A percentile compares a stretch with the other conserved stretches of the same genome.
phyloP scores from a whole-genome alignment of 148 eudicot species.

The Suaeda aralocaspica region DNA sequence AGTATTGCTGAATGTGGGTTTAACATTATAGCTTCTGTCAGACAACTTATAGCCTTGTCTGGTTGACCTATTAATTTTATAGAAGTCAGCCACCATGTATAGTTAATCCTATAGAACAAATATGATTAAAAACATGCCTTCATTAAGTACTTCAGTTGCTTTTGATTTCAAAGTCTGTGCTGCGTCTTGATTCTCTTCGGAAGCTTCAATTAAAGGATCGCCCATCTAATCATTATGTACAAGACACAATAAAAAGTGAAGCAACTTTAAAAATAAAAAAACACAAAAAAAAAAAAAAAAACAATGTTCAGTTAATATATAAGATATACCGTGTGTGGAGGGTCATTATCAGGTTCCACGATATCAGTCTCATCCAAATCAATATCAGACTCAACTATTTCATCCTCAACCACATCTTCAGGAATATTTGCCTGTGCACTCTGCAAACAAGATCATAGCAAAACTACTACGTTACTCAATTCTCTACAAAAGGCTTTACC shows the following conservation, averaged over 20 bases:
- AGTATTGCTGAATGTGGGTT: constrained; percentile 62
- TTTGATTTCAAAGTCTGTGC: constrained; percentile 49
- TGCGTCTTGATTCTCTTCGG: constrained; percentile 55
- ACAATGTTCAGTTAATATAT: too few species aligned
- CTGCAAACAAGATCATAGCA: constrained; percentile 16
- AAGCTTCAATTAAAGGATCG: constrained; percentile 50
- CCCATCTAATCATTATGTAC: too few species aligned
- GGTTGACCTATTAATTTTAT: constrained; percentile 32
- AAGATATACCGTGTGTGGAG: constrained; percentile 59
- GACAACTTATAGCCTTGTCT: constrained; percentile 52
- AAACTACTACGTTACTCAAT: too few species aligned
- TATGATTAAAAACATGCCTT: constrained; percentile 33
- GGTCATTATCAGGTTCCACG: constrained; percentile 58
- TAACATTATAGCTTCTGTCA: constrained; percentile 54
- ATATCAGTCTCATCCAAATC: constrained; percentile 60
- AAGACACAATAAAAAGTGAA: too few species aligned
- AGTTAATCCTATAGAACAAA: not conserved
- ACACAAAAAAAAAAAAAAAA: too few species aligned
- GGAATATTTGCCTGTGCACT: constrained; percentile 12
- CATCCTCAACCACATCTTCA: constrained; percentile 31
- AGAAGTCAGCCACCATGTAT: constrained; percentile 1
- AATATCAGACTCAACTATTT: constrained; percentile 57
- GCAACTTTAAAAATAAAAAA: too few species aligned
- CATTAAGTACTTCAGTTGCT: constrained; percentile 46
- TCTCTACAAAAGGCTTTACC: too few species aligned